Evolutionary conservation across 352 stramenopile genomes (phyloP).

Genomic region (Phytopythium montanum): DNA sequence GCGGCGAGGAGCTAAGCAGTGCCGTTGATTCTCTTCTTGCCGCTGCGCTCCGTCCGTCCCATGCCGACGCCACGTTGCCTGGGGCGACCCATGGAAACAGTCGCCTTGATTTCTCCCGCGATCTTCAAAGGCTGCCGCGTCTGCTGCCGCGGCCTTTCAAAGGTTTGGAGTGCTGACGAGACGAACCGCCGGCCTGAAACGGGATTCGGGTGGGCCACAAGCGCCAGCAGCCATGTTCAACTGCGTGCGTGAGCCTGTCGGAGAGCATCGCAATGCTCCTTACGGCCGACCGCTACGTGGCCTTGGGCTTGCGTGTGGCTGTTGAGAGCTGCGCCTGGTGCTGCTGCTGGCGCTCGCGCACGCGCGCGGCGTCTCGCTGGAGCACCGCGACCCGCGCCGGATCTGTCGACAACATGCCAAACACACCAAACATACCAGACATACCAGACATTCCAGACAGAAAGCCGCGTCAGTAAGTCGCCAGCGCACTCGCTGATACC

Average conservation of each 20-base stretch:
- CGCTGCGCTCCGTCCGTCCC: not conserved
- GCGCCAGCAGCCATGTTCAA: too few relatives aligned
- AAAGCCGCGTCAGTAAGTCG: constrained; percentile 5
- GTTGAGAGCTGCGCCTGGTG: constrained; percentile 36
- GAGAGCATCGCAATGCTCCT: not conserved
- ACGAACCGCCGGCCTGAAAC: too few relatives aligned
- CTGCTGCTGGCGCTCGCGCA: constrained; percentile 50
- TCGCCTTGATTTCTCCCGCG: not conserved
- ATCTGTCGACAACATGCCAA: constrained; percentile 22
- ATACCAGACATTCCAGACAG: too few relatives aligned
- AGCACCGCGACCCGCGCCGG: constrained; percentile 50
- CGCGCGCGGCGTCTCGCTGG: constrained; percentile 46
- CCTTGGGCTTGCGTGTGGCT: constrained; percentile 15
- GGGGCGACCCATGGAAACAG: too few relatives aligned
- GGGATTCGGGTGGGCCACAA: too few relatives aligned
- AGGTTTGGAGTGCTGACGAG: too few relatives aligned
- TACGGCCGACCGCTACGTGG: constrained; percentile 19
- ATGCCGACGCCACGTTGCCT: not conserved
- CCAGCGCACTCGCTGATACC: not conserved
- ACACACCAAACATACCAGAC: too few relatives aligned
- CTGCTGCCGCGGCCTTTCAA: too few relatives aligned
- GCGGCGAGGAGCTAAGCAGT: not conserved
- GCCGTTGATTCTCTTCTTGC: constrained; percentile 4
- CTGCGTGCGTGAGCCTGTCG: too few relatives aligned
- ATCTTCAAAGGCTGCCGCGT: not conserved